Evolutionary conservation across 1,139 yeast genomes (phyloP), one percentile per base, ranked within the genome.

Genomic region (Casaregolazyma suthepensis): DNA sequence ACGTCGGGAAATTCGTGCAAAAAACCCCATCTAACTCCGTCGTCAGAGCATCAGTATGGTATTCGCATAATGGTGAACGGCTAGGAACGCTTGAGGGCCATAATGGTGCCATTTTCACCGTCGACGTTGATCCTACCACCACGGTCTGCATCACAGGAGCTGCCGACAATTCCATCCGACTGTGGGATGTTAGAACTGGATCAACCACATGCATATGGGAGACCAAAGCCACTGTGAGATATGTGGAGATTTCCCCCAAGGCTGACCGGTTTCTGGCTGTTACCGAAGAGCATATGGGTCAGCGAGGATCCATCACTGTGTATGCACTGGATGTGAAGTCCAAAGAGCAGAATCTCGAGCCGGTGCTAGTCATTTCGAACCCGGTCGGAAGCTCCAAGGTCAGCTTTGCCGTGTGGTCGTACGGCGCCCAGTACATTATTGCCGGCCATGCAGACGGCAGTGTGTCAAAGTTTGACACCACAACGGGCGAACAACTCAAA

Each of bases 51-150:
- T 66, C 66, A 54, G 86, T 91, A 59, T 94, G 98, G 98, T 93
- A 81, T 72, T 82, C 97, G 26, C 85, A 87, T 61, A 93, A 91
- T 69, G 99, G 99, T 64, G 99, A 94, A 74, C 83, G 99, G 72
- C 74, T 94, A 57, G 99, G 99, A 52, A 93, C 99, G 56, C 81
- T 89, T 62, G 83, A 81, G 57, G 90, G 90, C 17, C 99, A 93
- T 71, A 79, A 79, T 59, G 99, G 99, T 83, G 88, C 97, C 57
- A 85, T 93, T 66, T 90, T 96, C 95, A 85, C 96, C 43, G 85
- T 93, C 60, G 98, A 93, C 68, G 86, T 90, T 52, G 95, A 88
- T 69, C 75, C 79, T 35, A 78, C 66, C 73, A 57, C 94, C 22
- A 76, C 78, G 45, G 79, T 81, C 60, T 83, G 89, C 63, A 83